Percentiles rank a stretch among this genome's conserved stretches.
These are phyloP conservation scores for Ramaria sp. DNA, from an alignment of 768 basidiomycete species.

Conservation along the genomic window DNA sequence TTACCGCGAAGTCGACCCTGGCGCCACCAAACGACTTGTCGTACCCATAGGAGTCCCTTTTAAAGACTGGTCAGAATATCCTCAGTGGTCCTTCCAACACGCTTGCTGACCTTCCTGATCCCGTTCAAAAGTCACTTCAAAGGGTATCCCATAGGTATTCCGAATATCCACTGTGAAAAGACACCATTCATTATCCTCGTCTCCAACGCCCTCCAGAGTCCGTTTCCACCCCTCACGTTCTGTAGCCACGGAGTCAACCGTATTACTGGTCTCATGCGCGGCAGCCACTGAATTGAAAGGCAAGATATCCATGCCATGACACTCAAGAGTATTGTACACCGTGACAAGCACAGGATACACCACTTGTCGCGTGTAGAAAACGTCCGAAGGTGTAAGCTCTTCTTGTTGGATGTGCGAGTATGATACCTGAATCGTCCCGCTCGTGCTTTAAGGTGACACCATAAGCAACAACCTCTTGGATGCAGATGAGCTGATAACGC, in stretches of 20 bases:
- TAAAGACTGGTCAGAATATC: conserved; percentile 47
- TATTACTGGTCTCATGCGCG: conserved; percentile 15
- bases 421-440: conserved; percentile 70
- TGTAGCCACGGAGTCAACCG: conserved; percentile 11
- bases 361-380: conserved; percentile 81
- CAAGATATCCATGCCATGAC: conserved; percentile 70
- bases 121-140: conserved; percentile 74
- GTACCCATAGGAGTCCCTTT: conserved; percentile 31
- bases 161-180: conserved; percentile 83
- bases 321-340: conserved; percentile 92
- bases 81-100: conserved; percentile 80
- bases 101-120: conserved; percentile 47
- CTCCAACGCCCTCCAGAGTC: conserved; percentile 28
- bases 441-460: conserved; percentile 38
- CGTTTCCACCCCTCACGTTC: conserved; percentile 16
- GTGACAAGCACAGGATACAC: conserved; percentile 85
- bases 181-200: conserved; percentile 59
- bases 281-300: conserved; percentile 36
- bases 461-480: neutral
- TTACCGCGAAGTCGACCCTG: conserved; percentile 77
- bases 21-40: conserved; percentile 58
- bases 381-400: conserved; percentile 23
- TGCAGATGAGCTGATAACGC: conserved; percentile 22
- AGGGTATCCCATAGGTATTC: conserved; percentile 85
- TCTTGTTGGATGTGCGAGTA: conserved; percentile 52